These are phyloP conservation scores for Beauveria australis DNA, from an alignment of 2,329 filamentous ascomycete species.

Conservation along the genomic window DNA sequence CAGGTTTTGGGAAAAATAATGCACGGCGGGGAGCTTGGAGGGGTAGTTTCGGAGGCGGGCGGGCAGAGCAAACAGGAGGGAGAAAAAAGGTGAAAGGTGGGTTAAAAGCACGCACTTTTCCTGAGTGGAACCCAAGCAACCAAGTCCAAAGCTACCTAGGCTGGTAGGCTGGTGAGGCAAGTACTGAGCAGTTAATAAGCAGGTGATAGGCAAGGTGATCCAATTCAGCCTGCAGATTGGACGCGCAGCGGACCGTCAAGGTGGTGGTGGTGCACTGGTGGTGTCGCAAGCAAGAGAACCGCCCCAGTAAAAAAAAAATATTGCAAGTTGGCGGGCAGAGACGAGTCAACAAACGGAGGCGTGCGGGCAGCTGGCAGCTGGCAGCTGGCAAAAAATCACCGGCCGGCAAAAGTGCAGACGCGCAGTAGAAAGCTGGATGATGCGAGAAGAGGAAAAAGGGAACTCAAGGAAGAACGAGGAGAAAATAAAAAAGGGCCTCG, in stretches of 20 bases:
- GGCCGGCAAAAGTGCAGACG: neutral
- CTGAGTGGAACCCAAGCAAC: neutral
- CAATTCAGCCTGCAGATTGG: neutral
- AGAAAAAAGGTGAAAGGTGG: neutral
- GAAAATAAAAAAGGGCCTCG: neutral
- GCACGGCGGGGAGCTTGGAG: neutral
- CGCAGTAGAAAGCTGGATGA: neutral
- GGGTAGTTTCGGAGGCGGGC: neutral
- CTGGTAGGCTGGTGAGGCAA: neutral
- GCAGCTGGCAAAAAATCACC: neutral
- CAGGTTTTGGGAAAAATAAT: neutral
- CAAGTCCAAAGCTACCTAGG: neutral
- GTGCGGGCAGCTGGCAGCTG: neutral
- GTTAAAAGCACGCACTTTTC: slow-evolving; percentile 8
- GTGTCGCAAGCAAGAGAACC: neutral
- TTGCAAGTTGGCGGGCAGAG: neutral
- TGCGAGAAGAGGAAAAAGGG: neutral
- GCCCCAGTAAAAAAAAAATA: neutral
- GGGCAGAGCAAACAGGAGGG: neutral
- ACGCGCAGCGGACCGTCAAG: neutral
- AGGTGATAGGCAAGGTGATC: neutral
- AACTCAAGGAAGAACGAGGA: neutral
- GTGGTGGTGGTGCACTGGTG: neutral
- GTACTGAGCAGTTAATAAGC: neutral
- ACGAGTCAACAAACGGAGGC: neutral